A percentile compares a stretch with the other conserved stretches of the same genome.
Conservation (phyloP, 164 flowering plant genomes). For the Macadamia tetraphylla region DNA sequence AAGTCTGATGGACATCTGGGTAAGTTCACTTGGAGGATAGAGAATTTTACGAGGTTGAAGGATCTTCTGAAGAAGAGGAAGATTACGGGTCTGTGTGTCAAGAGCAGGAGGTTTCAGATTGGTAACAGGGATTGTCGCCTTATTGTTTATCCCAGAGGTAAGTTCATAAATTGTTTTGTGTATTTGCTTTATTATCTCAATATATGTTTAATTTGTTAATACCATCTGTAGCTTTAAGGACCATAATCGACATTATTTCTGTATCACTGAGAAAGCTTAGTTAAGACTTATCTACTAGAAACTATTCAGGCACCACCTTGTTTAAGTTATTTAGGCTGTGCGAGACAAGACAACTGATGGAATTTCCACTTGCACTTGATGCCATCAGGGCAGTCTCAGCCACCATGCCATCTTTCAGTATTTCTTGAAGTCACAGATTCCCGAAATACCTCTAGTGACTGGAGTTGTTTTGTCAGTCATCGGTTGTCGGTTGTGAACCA, state of each 20-base stretch:
- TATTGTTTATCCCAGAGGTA: conserved; percentile 98
- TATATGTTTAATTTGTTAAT: too few relatives aligned
- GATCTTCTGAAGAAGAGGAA: conserved; percentile 95
- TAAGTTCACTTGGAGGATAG: conserved; percentile 90
- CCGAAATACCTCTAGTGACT: conserved; percentile 74
- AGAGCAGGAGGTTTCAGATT: conserved; percentile 96
- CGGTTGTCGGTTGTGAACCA: conserved; percentile 95
- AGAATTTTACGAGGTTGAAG: conserved; percentile 84
- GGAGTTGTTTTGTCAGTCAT: conserved; percentile 99
- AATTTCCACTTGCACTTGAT: conserved; percentile 27
- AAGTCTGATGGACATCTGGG: conserved; percentile 90
- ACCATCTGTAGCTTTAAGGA: neutral
- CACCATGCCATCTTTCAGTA: conserved; percentile 97
- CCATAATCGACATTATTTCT: neutral
- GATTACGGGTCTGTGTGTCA: conserved; percentile 92
- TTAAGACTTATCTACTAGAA: conserved; percentile 4
- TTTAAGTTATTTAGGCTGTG: conserved; percentile 8
- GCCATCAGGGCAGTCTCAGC: conserved; percentile 99
- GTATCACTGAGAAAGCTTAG: neutral
- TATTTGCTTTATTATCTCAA: neutral
- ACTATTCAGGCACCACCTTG: neutral
- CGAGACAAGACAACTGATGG: conserved; percentile 25
- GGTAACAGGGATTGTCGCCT: conserved; percentile 95
- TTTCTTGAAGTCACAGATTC: conserved; percentile 98
- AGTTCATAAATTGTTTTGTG: neutral